These are phyloP conservation scores for Imleria badia DNA, from an alignment of 768 basidiomycete genomes.

Conservation along the genomic window DNA sequence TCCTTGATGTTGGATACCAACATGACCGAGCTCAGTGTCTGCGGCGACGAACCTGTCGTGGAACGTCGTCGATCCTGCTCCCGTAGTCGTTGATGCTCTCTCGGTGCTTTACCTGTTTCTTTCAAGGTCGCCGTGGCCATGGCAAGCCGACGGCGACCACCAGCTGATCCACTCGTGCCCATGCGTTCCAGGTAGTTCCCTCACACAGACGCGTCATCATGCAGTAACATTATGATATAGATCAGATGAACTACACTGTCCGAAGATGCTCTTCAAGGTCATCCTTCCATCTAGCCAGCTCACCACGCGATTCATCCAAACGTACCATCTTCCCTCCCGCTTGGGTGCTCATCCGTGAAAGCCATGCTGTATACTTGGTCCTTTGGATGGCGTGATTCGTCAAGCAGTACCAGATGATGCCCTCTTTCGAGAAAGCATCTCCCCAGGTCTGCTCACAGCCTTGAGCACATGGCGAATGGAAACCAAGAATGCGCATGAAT, in stretches of 20 bases:
- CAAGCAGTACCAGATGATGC: slow-evolving; percentile 53
- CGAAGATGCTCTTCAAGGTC: slow-evolving; percentile 10
- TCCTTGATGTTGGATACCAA: slow-evolving; percentile 50
- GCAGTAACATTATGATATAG: no score
- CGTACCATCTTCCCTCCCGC: slow-evolving; percentile 44
- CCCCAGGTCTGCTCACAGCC: slow-evolving; percentile 46
- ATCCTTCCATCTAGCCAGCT: slow-evolving; percentile 41
- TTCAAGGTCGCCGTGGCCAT: no score
- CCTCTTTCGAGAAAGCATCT: slow-evolving; percentile 44
- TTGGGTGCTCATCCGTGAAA: slow-evolving; percentile 19
- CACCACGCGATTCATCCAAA: slow-evolving; percentile 51
- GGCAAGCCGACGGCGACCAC: no score
- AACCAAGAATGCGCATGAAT: slow-evolving; percentile 41
- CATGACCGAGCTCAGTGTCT: slow-evolving; percentile 51
- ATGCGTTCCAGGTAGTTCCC: no score
- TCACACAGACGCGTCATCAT: no score
- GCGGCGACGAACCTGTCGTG: slow-evolving; percentile 59
- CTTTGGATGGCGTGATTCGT: slow-evolving; percentile 35
- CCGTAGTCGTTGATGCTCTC: slow-evolving; percentile 37
- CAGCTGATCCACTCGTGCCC: no score
- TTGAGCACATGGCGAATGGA: slow-evolving; percentile 41
- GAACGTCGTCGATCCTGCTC: slow-evolving; percentile 62
- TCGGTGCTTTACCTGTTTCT: no score
- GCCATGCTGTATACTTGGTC: slow-evolving; percentile 18
- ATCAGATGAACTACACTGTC: slow-evolving; percentile 2